Percentiles rank a stretch among this genome's conserved stretches.
Conservation (phyloP, 2,329 filamentous ascomycete genomes). For the Neopestalotiopsis clavispora region DNA sequence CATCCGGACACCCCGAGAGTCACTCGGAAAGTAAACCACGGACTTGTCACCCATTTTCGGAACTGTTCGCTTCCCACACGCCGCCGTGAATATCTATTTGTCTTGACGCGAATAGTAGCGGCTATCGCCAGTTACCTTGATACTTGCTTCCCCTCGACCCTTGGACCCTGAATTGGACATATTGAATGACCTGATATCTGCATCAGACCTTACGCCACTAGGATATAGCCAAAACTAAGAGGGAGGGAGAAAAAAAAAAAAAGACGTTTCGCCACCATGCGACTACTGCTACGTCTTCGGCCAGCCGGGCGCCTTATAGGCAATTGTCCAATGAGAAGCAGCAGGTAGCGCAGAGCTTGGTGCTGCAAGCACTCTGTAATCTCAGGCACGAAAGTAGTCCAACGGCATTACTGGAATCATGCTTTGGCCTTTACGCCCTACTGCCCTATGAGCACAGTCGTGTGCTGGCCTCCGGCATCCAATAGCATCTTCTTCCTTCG, state of each 20-base stretch:
- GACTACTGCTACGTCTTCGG: background rate
- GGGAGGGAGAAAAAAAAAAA: background rate
- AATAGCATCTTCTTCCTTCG: background rate
- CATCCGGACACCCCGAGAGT: background rate
- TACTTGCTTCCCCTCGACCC: background rate
- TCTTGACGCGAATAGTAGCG: background rate
- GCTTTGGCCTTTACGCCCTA: background rate
- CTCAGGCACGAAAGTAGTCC: background rate
- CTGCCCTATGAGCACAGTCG: background rate
- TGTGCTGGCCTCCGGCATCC: background rate
- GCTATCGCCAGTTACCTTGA: background rate
- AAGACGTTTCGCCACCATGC: background rate
- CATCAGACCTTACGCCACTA: background rate
- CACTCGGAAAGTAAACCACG: background rate
- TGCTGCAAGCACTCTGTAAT: background rate
- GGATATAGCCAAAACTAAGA: background rate
- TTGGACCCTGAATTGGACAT: background rate
- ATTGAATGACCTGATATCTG: background rate
- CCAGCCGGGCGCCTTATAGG: background rate
- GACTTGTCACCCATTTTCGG: constrained; percentile 2
- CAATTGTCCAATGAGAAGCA: background rate
- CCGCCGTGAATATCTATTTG: background rate
- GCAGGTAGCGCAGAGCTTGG: background rate
- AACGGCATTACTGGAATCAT: background rate
- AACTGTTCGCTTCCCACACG: background rate